Evolutionary conservation across 805 yeast species (phyloP).

Genomic region (Wickerhamiella alocasiicola): DNA sequence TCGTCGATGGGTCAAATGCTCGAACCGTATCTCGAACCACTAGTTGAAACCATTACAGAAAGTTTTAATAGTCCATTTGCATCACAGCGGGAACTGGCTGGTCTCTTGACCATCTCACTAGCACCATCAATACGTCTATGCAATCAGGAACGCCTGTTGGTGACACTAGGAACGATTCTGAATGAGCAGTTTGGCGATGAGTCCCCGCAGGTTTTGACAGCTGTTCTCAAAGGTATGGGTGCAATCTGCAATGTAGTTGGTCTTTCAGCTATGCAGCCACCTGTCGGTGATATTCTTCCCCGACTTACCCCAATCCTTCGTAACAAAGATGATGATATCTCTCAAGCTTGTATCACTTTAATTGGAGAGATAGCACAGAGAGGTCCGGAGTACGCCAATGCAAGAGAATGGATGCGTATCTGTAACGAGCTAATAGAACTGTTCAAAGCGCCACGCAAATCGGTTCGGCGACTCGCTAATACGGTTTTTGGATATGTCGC

Average conservation of each 20-base stretch:
- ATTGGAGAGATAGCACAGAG: constrained; percentile 73
- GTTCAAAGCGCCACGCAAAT: constrained; percentile 65
- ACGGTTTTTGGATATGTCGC: constrained; percentile 86
- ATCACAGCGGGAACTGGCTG: constrained; percentile 69
- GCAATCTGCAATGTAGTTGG: constrained; percentile 48
- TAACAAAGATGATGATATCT: constrained; percentile 83
- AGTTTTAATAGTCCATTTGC: constrained; percentile 60
- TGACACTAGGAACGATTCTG: constrained; percentile 54
- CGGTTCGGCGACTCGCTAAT: constrained; percentile 75
- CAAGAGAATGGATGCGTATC: constrained; percentile 95
- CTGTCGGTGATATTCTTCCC: constrained; percentile 70
- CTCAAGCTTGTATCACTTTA: constrained; percentile 62
- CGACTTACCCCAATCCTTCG: constrained; percentile 82
- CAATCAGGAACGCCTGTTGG: constrained; percentile 48
- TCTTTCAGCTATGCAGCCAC: constrained; percentile 56
- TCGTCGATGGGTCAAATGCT: constrained; percentile 49
- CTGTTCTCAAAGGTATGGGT: constrained; percentile 60
- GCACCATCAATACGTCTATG: constrained; percentile 58
- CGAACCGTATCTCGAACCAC: constrained; percentile 58
- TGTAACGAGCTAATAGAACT: constrained; percentile 83
- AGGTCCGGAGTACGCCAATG: constrained; percentile 71
- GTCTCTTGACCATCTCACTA: constrained; percentile 56
- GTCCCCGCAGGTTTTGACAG: constrained; percentile 85
- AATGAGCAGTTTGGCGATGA: constrained; percentile 92
- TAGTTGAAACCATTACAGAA: constrained; percentile 59